phyloP scores from a whole-genome alignment of 116 monocot genomes.

The Iris pallida region DNA sequence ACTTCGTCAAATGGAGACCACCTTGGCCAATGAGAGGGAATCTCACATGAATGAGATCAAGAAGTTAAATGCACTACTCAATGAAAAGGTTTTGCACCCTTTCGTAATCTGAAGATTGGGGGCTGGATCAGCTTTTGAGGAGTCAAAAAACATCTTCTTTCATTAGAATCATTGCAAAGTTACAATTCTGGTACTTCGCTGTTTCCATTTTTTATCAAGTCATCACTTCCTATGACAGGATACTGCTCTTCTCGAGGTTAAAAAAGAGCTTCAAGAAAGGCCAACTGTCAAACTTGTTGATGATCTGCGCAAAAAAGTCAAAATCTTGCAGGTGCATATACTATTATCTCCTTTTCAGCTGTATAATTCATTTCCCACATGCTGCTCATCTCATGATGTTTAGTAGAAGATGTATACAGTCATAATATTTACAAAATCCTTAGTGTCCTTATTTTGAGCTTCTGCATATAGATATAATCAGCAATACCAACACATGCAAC shows the following conservation, averaged over 20 bases:
- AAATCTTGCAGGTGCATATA: slow-evolving; percentile 84
- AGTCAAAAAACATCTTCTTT: too few species aligned
- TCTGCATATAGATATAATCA: too few species aligned
- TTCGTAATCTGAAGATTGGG: too few species aligned
- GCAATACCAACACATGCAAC: too few species aligned
- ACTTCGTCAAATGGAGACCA: slow-evolving; percentile 77
- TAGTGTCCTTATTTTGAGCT: too few species aligned
- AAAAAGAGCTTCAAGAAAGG: slow-evolving; percentile 87
- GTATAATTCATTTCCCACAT: not conserved
- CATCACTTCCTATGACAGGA: slow-evolving; percentile 45
- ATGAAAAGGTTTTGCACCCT: slow-evolving; percentile 62
- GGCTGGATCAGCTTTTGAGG: too few species aligned
- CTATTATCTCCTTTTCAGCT: not conserved
- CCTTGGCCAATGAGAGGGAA: slow-evolving; percentile 73
- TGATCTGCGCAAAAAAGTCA: slow-evolving; percentile 87
- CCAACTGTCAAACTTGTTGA: slow-evolving; percentile 84
- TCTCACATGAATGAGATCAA: slow-evolving; percentile 77
- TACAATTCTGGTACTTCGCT: too few species aligned
- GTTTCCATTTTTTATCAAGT: slow-evolving; percentile 6
- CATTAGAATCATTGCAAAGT: too few species aligned
- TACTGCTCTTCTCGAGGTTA: slow-evolving; percentile 48
- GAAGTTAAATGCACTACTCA: slow-evolving; percentile 65
- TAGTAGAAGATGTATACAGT: not conserved
- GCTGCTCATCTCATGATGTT: not conserved
- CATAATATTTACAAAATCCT: too few species aligned